Conservation (phyloP, 2,329 filamentous ascomycete species). For the Nectriaceae sp. region DNA sequence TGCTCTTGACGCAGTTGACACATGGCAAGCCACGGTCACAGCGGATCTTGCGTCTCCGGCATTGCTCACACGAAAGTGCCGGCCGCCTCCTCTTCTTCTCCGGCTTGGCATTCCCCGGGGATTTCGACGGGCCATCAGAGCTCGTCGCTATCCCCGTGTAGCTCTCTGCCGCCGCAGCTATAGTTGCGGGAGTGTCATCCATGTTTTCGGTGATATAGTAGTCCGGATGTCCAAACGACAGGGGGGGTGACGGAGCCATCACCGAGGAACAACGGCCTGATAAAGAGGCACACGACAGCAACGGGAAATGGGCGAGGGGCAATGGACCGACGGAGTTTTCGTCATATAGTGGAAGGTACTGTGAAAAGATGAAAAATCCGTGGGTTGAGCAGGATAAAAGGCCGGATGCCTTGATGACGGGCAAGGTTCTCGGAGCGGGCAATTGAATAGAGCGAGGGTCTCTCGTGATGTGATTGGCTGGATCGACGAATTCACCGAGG, state of each 20-base stretch:
- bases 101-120: conserved; percentile 9
- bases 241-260: conserved; percentile 14
- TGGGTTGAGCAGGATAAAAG: neutral
- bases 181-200: neutral
- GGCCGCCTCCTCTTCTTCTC: conserved; percentile 43
- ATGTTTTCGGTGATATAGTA: conserved; percentile 2
- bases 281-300: neutral
- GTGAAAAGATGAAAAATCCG: neutral
- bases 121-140: neutral
- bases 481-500: neutral
- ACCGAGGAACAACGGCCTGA: neutral
- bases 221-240: conserved; percentile 5
- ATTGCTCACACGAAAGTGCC: conserved; percentile 56
- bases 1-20: conserved; percentile 59
- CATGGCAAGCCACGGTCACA: conserved; percentile 63
- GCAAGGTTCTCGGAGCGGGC: neutral
- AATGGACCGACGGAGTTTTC: neutral
- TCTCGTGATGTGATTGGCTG: neutral
- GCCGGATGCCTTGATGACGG: neutral
- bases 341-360: neutral
- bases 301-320: neutral
- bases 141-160: neutral
- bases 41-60: conserved; percentile 61
- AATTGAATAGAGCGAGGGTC: neutral
- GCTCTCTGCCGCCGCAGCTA: neutral